Base-by-base conservation (phyloP, 345 rosid species). In the Cardamine resedifolia region DNA sequence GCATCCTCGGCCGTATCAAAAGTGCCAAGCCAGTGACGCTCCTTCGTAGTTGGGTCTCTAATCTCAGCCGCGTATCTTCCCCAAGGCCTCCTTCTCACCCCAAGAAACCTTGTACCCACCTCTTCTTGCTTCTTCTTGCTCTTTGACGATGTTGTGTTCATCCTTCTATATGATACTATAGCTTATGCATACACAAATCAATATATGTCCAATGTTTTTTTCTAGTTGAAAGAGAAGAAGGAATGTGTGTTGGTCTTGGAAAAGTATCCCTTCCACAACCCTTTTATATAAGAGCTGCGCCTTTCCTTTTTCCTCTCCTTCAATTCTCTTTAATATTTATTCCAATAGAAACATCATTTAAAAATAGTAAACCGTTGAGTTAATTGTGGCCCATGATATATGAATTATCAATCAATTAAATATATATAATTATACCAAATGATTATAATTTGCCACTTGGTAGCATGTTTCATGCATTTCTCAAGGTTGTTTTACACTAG, bases 1-100 rank as follows among this genome's bases (percentile, higher is more conserved):
- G 96, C 96, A 71, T 90, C 93, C 71, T 87, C 90, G 0, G 96
- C 93, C 0, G 93, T 90, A 77, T 90, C 96, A 28, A 90, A 88
- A 30, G 96, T 90, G 14, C 96, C 93, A 2, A 90, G 85, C 96
- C 96, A 90, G 76, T 86, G 96, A 74, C 93, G 85, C 73, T 90
- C 90, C 64, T 90, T 90, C 24, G 96, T 88, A 12, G 87, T 77
- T 24, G 96, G 96, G 83, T 90, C 90, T 73, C 96, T 75, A 49
- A 90, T 90, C 81, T 90, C 96, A 2, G 93, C 96, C 0, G 96
- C 93, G 57, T 90, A 90, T 68, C 93, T 79, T 8, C 93, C 96
- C 96, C 96, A 90, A 21, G 96, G 96, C 70, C 96, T 70, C n/a
- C 96, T 74, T 58, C 96, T 62, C 3, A 90, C 96, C 6, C 96